phyloP scores from a whole-genome alignment of 208 protist species.

The Acanthamoeba sp. region DNA sequence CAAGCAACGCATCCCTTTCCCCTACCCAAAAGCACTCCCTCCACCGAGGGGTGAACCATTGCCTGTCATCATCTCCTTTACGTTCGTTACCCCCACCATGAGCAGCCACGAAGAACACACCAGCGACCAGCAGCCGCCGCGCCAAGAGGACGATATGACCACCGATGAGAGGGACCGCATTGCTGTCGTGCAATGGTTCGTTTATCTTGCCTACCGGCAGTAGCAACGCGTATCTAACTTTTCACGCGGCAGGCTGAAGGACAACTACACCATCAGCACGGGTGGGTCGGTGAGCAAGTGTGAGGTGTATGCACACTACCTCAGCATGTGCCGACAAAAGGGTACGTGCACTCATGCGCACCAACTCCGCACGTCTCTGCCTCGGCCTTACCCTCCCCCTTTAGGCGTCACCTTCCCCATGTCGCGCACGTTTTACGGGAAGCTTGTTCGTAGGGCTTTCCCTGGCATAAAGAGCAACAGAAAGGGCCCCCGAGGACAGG shows the following conservation, averaged over 20 bases:
- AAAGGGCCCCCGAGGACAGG: conserved; percentile 31
- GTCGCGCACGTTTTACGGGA: conserved; percentile 3
- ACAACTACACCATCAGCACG: conserved; percentile 3
- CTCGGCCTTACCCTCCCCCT: neutral
- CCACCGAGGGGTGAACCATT: neutral
- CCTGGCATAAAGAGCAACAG: conserved; percentile 43
- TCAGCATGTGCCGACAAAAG: conserved; percentile 30
- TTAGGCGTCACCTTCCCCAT: conserved; percentile 20
- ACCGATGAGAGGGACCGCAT: neutral
- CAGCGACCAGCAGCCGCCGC: neutral
- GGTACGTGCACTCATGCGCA: neutral
- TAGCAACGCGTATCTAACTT: neutral
- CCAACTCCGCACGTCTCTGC: too few relatives aligned
- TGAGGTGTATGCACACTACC: conserved; percentile 27
- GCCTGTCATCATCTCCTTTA: too few relatives aligned
- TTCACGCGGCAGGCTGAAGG: neutral
- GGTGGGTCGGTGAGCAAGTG: neutral
- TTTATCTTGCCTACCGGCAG: neutral
- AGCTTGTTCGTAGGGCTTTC: conserved; percentile 47
- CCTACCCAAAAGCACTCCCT: neutral
- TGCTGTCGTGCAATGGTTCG: neutral
- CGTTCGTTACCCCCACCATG: neutral
- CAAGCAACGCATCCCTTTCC: neutral
- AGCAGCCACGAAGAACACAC: neutral
- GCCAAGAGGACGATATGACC: neutral